Evolutionary conservation across 495 filamentous ascomycete genomes (phyloP).

Genomic region (Talaromyces ruber): DNA sequence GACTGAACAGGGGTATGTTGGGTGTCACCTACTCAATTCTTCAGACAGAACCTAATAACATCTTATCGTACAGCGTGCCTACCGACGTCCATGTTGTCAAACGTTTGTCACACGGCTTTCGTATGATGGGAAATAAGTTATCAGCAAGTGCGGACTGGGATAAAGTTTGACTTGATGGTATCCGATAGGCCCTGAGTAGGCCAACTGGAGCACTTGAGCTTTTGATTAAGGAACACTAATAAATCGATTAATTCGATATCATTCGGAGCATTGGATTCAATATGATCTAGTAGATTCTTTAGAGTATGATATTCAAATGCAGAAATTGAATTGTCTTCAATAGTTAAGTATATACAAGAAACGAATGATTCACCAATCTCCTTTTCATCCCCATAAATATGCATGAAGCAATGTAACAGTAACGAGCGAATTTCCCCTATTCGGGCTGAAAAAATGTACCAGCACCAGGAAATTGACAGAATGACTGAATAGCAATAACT

Average conservation of each 20-base stretch:
- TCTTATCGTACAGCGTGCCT: constrained; percentile 26
- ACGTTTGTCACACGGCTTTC: constrained; percentile 40
- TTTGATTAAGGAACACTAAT: constrained; percentile 24
- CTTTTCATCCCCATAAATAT: neutral
- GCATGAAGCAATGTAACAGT: neutral
- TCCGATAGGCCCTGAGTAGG: constrained; percentile 28
- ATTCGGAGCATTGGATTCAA: too few species aligned
- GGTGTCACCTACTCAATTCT: neutral
- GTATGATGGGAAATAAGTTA: constrained; percentile 25
- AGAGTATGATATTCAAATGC: neutral
- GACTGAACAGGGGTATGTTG: constrained; percentile 35
- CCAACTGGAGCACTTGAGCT: constrained; percentile 19
- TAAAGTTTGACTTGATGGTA: constrained; percentile 28
- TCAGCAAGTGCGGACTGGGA: constrained; percentile 31
- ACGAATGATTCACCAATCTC: neutral
- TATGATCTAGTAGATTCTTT: too few species aligned
- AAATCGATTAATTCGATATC: neutral
- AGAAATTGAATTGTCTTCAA: neutral
- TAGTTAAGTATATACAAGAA: neutral
- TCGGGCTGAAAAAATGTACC: neutral
- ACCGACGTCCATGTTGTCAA: constrained; percentile 32
- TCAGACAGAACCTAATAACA: too few species aligned
- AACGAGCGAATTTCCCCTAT: neutral
- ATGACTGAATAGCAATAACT: neutral
- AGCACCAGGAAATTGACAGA: neutral